Evolutionary conservation across 176 grass and related monocot genomes (phyloP), one percentile per base, ranked within the genome.

Genomic region (Alopecurus myosuroides): DNA sequence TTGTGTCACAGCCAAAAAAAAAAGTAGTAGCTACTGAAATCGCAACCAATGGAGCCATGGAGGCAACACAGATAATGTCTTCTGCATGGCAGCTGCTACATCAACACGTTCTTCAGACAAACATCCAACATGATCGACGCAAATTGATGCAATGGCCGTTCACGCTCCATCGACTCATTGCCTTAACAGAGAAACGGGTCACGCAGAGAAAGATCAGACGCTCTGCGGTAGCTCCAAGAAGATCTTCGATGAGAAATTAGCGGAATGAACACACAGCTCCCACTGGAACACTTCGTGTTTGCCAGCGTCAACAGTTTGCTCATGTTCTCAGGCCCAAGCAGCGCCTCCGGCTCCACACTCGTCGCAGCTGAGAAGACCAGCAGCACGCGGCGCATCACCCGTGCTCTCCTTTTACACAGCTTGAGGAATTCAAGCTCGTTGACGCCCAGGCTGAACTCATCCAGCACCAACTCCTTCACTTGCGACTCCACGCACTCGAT

Each of bases 131-230:
- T 30, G 57, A 62, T 62, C 57, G 13, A 29, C 11, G 57, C 22
- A 19, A 22, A 62, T 62, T 26, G 13, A 29, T 25, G 57, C 22
- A 19, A 22, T 23, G 22, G 52, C 2, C 19, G 20, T 8, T 23
- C n/a, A 56, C 46, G 1, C 46, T 3, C 46, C 46, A 49, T 15
- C 46, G 7, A 2, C 46, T 12, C 46, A 60, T 20, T 20, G 18
- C 19, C 35, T 70, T 23, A 36, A 41, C 33, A 18, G 7, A 26
- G 49, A 25, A 88, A 88, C 18, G 80, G 86, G 25, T 83, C 86
- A 12, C n/a, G 71, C 41, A 82, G 61, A 30, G 80, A 88, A 58
- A 88, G 73, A 62, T 88, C 80, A 14, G 86, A 83, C 58, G 64
- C 80, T 70, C 41, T 82, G n/a, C 37, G 31, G 58, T 61, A 78